Percentiles rank a stretch among this genome's conserved stretches.
Conservation (phyloP, 1,139 yeast species). For the Blastobotrys aristatus region DNA sequence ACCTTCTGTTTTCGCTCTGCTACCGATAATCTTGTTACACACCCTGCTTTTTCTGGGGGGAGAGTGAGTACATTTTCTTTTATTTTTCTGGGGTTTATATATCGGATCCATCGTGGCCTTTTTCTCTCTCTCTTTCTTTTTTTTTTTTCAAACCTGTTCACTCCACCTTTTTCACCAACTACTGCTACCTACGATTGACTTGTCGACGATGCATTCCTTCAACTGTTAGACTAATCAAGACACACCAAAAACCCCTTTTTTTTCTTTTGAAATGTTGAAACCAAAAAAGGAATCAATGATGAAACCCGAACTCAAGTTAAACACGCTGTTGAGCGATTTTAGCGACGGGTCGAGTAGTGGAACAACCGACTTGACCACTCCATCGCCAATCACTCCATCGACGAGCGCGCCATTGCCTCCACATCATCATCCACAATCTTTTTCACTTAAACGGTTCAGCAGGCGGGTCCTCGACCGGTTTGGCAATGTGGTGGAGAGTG, state of each 20-base stretch:
- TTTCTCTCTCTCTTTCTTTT: background rate
- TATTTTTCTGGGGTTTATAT: background rate
- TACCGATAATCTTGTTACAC: too few relatives aligned
- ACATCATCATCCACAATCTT: background rate
- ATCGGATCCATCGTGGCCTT: background rate
- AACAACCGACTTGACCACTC: conserved; percentile 9
- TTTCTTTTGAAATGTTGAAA: too few relatives aligned
- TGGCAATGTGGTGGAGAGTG: conserved; percentile 14
- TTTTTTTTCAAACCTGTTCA: background rate
- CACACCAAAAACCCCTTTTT: background rate
- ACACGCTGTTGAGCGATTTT: conserved; percentile 7
- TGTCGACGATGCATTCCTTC: background rate
- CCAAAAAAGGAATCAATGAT: conserved; percentile 3
- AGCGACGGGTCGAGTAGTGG: background rate
- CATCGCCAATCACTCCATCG: conserved; percentile 7
- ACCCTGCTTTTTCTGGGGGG: too few relatives aligned
- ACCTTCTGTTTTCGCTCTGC: background rate
- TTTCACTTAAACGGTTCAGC: conserved; percentile 1
- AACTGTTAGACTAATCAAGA: background rate
- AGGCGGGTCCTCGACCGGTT: conserved; percentile 13
- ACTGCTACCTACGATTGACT: background rate
- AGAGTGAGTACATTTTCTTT: too few relatives aligned
- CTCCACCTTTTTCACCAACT: background rate
- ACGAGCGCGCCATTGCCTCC: background rate
- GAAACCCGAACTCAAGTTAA: conserved; percentile 3